These are phyloP conservation scores for Salvia miltiorrhiza DNA, from an alignment of 257 asterid genomes.

Conservation along the genomic window DNA sequence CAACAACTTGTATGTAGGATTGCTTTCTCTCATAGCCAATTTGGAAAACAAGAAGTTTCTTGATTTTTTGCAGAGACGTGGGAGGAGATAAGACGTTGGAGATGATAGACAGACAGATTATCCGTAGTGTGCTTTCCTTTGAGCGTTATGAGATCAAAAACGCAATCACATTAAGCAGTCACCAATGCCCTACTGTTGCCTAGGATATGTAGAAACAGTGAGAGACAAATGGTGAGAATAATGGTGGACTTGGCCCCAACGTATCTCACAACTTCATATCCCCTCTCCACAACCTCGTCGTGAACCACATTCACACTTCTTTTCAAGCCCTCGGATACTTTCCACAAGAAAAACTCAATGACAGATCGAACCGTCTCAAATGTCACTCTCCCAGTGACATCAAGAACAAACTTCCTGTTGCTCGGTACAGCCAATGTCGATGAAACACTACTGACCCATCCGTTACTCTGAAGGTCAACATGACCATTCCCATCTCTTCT, in stretches of 20 bases:
- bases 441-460: constrained; percentile 76
- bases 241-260: constrained; percentile 75
- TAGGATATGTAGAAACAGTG: constrained; percentile 57
- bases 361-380: constrained; percentile 78
- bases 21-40: no score
- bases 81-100: neutral
- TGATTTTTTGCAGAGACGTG: neutral
- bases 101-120: neutral
- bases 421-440: constrained; percentile 84
- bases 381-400: constrained; percentile 90
- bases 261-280: constrained; percentile 69
- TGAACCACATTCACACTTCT: constrained; percentile 57
- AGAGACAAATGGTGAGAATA: constrained; percentile 70
- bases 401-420: constrained; percentile 77
- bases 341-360: constrained; percentile 58
- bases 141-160: neutral
- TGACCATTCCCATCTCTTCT: constrained; percentile 30
- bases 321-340: constrained; percentile 54
- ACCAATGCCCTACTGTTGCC: constrained; percentile 53
- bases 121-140: neutral
- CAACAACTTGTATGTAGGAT: neutral
- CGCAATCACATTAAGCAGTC: constrained; percentile 46
- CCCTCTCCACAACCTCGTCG: constrained; percentile 65
- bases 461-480: constrained; percentile 39
- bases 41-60: no score